Base-by-base conservation (phyloP, 1,139 yeast genomes). In the Scheffersomyces insectosa region DNA sequence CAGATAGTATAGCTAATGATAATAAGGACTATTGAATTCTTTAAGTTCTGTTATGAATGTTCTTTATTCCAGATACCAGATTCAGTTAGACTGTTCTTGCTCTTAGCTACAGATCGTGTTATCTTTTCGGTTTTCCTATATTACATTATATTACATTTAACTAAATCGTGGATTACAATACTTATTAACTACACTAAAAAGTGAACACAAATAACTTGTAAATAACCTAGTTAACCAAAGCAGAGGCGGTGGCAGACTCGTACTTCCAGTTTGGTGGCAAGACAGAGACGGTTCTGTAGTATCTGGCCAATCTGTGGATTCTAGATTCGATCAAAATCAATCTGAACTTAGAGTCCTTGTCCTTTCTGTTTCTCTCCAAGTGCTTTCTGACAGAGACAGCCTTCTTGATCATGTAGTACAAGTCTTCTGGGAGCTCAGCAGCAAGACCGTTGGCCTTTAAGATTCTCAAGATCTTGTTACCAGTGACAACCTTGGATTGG, bases 241-340 rank as follows among this genome's bases (percentile, higher is more conserved):
- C 95, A 70, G 99, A 93, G 72, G 99, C 99, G 72, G 99, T 95
- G 73, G 99, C 96, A 63, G 99, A 91, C 83, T 93, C 99, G 95
- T 87, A 93, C 84, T 93, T 93, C 98, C 98, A 93, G 93, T 88
- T 90, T 75, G 99, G 98, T 68, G 99, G 98, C 72, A 93, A 87
- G 70, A 93, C 98, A 72, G 96, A 82, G 66, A 89, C 96, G 67
- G 97, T 88, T 89, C 97, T 91, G 96, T 93, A 93, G 95, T 93
- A 93, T 85, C 99, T 89, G 65, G 99, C 96, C 77, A 93, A 88
- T 87, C 99, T 93, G 96, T 93, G 99, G 82, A 93, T 93, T 89
- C 99, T 90, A 59, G 98, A 91, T 83, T 93, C 99, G 75, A 95
- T 90, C 79, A 93, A 87, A 93, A 93, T 93, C 73, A 93, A 89